Percentiles rank a stretch among this genome's conserved stretches.
Conservation (phyloP, 2,329 filamentous ascomycete genomes). For the Ascosphaera pollenicola region DNA sequence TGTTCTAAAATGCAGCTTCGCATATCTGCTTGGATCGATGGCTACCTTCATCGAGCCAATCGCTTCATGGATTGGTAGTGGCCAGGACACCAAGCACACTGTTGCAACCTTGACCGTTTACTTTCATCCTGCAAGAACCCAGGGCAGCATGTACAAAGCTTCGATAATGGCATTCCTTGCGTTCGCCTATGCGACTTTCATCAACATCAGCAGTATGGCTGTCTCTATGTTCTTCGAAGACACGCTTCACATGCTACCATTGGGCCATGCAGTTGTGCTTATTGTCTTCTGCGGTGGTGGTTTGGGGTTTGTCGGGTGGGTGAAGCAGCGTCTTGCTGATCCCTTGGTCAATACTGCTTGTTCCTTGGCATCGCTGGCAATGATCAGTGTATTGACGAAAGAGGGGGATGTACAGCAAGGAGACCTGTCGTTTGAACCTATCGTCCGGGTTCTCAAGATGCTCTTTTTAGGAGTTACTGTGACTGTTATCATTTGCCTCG, state of each 20-base stretch:
- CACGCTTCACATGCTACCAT: slow-evolving; percentile 38
- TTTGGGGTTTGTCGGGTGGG: slow-evolving; percentile 71
- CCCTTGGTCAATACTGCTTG: slow-evolving; percentile 67
- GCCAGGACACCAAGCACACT: slow-evolving; percentile 80
- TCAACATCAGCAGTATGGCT: slow-evolving; percentile 74
- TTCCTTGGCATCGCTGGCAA: slow-evolving; percentile 66
- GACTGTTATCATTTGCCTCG: slow-evolving; percentile 51
- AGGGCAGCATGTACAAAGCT: slow-evolving; percentile 78
- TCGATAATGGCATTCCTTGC: slow-evolving; percentile 54
- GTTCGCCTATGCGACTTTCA: slow-evolving; percentile 52
- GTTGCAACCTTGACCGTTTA: slow-evolving; percentile 88
- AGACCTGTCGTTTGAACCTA: slow-evolving; percentile 60
- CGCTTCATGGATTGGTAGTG: slow-evolving; percentile 45
- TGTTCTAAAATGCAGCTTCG: slow-evolving; percentile 76
- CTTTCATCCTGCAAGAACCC: slow-evolving; percentile 71
- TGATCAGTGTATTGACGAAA: slow-evolving; percentile 78
- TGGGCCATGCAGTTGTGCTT: slow-evolving; percentile 62
- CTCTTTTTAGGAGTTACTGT: slow-evolving; percentile 54
- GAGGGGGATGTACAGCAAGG: slow-evolving; percentile 71
- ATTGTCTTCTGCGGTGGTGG: slow-evolving; percentile 69
- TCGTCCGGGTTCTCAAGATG: slow-evolving; percentile 65
- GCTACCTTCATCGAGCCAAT: slow-evolving; percentile 62
- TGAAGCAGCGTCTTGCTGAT: slow-evolving; percentile 57
- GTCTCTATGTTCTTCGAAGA: slow-evolving; percentile 58
- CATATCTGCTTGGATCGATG: slow-evolving; percentile 68